These are phyloP conservation scores for Leucocoprinus sp. DNA, from an alignment of 768 basidiomycete species.

Conservation along the genomic window DNA sequence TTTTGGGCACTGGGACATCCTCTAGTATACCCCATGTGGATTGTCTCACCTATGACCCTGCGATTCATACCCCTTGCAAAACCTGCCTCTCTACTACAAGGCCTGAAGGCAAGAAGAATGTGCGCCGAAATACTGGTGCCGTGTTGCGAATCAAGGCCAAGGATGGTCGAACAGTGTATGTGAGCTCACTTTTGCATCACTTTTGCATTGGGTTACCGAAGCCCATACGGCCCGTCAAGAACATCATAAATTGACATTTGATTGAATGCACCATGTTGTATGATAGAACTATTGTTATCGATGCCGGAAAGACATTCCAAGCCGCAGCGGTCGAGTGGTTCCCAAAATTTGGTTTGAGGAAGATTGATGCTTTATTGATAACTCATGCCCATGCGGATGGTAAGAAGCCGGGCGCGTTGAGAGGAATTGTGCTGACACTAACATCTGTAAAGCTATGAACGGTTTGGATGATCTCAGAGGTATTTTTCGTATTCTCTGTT, in stretches of 20 bases:
- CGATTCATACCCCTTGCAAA: slow-evolving; percentile 36
- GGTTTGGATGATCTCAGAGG: slow-evolving; percentile 86
- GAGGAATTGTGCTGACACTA: slow-evolving; percentile 1
- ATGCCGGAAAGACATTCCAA: slow-evolving; percentile 82
- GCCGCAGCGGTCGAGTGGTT: slow-evolving; percentile 39
- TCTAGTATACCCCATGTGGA: slow-evolving; percentile 58
- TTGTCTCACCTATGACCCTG: slow-evolving; percentile 68
- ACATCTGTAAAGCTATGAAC: slow-evolving; percentile 56
- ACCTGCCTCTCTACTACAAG: slow-evolving; percentile 63
- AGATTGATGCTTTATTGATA: slow-evolving; percentile 53
- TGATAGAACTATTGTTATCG: slow-evolving; percentile 67
- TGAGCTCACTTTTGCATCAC: slow-evolving; percentile 13
- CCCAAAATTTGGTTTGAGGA: slow-evolving; percentile 64
- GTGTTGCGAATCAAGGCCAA: slow-evolving; percentile 43
- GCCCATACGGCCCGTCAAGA: not conserved
- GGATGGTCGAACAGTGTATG: slow-evolving; percentile 44
- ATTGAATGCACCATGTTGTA: slow-evolving; percentile 7
- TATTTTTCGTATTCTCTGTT: slow-evolving; percentile 18
- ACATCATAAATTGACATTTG: not conserved
- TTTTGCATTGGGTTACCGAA: not conserved
- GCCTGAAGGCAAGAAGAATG: slow-evolving; percentile 74
- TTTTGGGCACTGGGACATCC: slow-evolving; percentile 80
- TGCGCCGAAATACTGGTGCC: slow-evolving; percentile 75
- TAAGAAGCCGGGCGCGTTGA: slow-evolving; percentile 15
- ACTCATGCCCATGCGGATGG: slow-evolving; percentile 87